Base-by-base conservation (phyloP, 176 grass and related monocot genomes). In the Carex parvula region DNA sequence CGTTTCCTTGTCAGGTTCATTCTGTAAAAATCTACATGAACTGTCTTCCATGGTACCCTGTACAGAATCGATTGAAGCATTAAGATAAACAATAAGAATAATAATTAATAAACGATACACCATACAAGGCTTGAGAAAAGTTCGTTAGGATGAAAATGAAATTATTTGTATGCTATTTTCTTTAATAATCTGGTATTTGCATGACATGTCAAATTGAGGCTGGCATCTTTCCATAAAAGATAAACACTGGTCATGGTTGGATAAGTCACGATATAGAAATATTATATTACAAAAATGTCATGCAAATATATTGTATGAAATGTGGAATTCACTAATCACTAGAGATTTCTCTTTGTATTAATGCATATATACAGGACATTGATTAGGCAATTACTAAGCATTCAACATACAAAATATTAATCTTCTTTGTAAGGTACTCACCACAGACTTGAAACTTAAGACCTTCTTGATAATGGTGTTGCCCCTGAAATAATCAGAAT, bases 381-480 rank as follows among this genome's bases (percentile, higher is more conserved):
- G 2, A 37, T 52, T 83, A 46, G 17, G 13, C 20, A 0, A 35
- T 50, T 83, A 44, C 33, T 17, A 46, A 11, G 46, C 15, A 2
- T 6, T 17, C 18, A 44, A 6, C 30, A 18, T 12, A 79, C 39
- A 29, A 16, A 22, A 59, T 21, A 16, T 4, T 54, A 12, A 0
- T 52, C 18, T 15, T 14, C 63, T 16, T 58, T 53, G 11, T 16
- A 0, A 21, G 18, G 2, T 14, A 17, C 65, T 12, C 82, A 94
- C 94, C 87, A 8, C 57, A 16, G 85, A 65, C 61, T 61, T 18
- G 73, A 78, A 88, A 30, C n/a, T 15, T 8, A 91, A 37, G 3
- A 82, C 13, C 60, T 83, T 85, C 0, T 44, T 6, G 12, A 91
- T 83, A 57, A 94, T 44, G 5, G 61, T 6, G 7, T 24, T 64